These are phyloP conservation scores for Aspergillus sclerotialis DNA, from an alignment of 2,329 filamentous ascomycete genomes.

Conservation along the genomic window DNA sequence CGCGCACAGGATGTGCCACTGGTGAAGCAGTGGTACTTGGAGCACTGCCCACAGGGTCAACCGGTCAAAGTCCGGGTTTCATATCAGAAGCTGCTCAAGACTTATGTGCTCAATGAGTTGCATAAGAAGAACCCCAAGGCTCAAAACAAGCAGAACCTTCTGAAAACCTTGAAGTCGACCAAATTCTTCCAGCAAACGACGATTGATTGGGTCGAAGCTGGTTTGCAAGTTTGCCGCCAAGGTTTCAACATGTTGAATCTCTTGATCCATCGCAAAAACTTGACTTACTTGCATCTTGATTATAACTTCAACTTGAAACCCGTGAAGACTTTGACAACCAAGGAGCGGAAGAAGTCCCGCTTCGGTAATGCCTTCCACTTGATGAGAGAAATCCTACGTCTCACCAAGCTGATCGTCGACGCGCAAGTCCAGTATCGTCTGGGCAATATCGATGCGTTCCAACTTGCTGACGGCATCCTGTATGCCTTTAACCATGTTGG, in stretches of 20 bases:
- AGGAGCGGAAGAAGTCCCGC: conserved; percentile 97
- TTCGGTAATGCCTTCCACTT: conserved; percentile 99
- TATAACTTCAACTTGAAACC: conserved; percentile 99
- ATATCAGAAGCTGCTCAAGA: conserved; percentile 96
- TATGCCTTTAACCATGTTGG: conserved; percentile 99
- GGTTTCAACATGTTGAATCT: conserved; percentile 99
- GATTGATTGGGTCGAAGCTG: conserved; percentile 98
- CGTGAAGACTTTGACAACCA: conserved; percentile 96
- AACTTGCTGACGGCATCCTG: conserved; percentile 95
- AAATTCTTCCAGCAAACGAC: conserved; percentile 99
- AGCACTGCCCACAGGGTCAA: conserved; percentile 84
- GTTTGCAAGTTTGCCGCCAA: conserved; percentile 93
- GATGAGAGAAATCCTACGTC: conserved; percentile 92
- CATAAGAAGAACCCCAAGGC: conserved; percentile 95
- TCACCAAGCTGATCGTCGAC: conserved; percentile 97
- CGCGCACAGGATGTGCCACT: conserved; percentile 93
- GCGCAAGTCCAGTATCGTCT: conserved; percentile 96
- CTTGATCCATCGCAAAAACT: conserved; percentile 94
- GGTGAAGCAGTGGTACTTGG: conserved; percentile 97
- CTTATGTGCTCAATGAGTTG: conserved; percentile 89
- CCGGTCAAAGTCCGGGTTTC: conserved; percentile 97
- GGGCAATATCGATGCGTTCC: conserved; percentile 97
- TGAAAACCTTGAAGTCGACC: conserved; percentile 84
- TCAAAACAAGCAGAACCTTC: conserved; percentile 85
- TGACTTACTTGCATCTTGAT: conserved; percentile 95